Conservation (phyloP, 75 land plant genomes). For the Adiantum capillusveneris region DNA sequence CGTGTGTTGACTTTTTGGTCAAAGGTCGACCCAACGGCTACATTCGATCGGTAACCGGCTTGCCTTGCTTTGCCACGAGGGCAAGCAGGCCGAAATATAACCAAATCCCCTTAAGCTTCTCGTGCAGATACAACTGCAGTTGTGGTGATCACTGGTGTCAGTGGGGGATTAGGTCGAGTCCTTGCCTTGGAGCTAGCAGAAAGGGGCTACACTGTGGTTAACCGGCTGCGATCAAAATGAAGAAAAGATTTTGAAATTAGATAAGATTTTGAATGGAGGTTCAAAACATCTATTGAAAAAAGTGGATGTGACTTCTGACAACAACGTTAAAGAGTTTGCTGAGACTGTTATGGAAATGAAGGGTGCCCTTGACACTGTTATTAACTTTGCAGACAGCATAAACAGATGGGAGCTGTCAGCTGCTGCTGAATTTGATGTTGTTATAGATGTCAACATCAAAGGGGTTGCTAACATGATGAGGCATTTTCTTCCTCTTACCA, state of each 20-base stretch:
- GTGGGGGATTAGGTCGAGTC: conserved; percentile 15
- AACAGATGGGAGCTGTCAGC: conserved; percentile 76
- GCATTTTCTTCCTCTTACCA: conserved; percentile 69
- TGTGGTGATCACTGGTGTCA: conserved; percentile 19
- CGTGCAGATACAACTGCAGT: no score
- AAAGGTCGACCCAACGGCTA: no score
- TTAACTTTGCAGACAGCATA: conserved; percentile 87
- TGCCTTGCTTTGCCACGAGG: no score
- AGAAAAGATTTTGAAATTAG: conserved; percentile 9
- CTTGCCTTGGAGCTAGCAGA: conserved; percentile 18
- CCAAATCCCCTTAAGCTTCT: no score
- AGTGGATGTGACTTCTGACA: conserved; percentile 32
- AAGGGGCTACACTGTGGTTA: conserved; percentile 9
- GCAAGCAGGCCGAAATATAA: no score
- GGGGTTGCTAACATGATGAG: conserved; percentile 68
- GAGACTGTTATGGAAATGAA: conserved; percentile 48
- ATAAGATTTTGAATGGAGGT: neutral
- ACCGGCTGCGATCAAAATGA: conserved; percentile 18
- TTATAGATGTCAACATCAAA: conserved; percentile 79
- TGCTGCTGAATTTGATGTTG: conserved; percentile 75
- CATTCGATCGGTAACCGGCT: no score
- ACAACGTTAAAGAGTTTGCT: conserved; percentile 55
- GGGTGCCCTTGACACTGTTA: conserved; percentile 64
- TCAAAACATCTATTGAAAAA: conserved; percentile 8
- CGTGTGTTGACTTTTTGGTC: no score